Evolutionary conservation across 495 filamentous ascomycete species (phyloP).

Genomic region (Talaromyces stipitatus): DNA sequence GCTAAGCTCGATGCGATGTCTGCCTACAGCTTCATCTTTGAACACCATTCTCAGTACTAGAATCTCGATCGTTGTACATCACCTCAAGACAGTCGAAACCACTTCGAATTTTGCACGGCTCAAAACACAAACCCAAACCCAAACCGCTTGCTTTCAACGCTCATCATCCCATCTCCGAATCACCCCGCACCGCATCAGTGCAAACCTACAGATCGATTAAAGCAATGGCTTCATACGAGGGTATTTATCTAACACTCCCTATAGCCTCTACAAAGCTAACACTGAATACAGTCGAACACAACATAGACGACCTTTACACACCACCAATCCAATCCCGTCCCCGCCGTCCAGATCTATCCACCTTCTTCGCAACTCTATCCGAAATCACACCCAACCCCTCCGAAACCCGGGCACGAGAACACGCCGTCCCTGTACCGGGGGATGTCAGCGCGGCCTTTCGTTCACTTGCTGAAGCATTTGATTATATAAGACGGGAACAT

Average conservation of each 20-base stretch:
- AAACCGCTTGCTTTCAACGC: background rate
- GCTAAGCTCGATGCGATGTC: too few relatives aligned
- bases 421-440: conserved; percentile 63
- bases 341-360: conserved; percentile 75
- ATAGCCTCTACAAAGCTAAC: background rate
- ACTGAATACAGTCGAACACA: conserved; percentile 67
- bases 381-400: conserved; percentile 50
- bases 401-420: conserved; percentile 35
- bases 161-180: background rate
- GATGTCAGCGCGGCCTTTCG: conserved; percentile 60
- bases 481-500: conserved; percentile 34
- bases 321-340: conserved; percentile 23
- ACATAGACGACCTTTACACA: conserved; percentile 41
- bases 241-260: background rate
- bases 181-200: background rate
- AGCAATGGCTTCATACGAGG: background rate
- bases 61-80: background rate
- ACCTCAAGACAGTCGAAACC: too few relatives aligned
- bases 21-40: background rate
- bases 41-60: background rate
- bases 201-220: background rate
- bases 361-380: conserved; percentile 73
- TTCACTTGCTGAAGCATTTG: conserved; percentile 52
- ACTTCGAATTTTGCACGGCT: too few relatives aligned
- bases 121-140: background rate